Conservation (phyloP, 2,329 filamentous ascomycete species). For the Aspergillus alliaceus region DNA sequence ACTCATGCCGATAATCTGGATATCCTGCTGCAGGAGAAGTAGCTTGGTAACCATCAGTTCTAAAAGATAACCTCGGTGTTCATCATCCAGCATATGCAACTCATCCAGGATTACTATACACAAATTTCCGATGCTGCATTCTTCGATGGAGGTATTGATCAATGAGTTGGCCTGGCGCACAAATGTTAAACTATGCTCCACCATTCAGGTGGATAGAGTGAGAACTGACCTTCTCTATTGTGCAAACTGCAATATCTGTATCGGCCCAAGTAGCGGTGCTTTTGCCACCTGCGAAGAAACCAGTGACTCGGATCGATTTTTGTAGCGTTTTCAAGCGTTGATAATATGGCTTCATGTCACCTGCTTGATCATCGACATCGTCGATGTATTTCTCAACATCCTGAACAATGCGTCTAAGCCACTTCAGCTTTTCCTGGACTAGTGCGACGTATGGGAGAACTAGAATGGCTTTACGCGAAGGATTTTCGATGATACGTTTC, state of each 20-base stretch:
- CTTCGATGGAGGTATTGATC: slow-evolving; percentile 71
- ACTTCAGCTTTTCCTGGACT: slow-evolving; percentile 76
- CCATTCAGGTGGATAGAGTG: neutral
- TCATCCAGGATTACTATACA: slow-evolving; percentile 72
- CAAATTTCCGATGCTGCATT: slow-evolving; percentile 64
- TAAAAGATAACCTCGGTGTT: slow-evolving; percentile 71
- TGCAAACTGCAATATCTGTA: slow-evolving; percentile 76
- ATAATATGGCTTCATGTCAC: slow-evolving; percentile 37
- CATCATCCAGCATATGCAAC: slow-evolving; percentile 79
- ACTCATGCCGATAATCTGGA: slow-evolving; percentile 78
- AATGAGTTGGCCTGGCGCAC: slow-evolving; percentile 66
- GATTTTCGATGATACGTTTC: slow-evolving; percentile 65
- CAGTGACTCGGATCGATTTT: slow-evolving; percentile 63
- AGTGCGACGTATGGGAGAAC: slow-evolving; percentile 77
- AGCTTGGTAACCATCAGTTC: slow-evolving; percentile 74
- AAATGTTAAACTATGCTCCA: neutral
- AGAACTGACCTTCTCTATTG: slow-evolving; percentile 65
- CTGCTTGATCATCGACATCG: slow-evolving; percentile 31
- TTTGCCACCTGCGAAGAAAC: slow-evolving; percentile 74
- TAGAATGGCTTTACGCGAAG: slow-evolving; percentile 66
- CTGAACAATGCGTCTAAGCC: slow-evolving; percentile 67
- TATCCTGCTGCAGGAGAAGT: slow-evolving; percentile 63
- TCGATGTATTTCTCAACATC: slow-evolving; percentile 51
- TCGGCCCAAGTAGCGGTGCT: slow-evolving; percentile 67
- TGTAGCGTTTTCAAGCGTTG: slow-evolving; percentile 59